A percentile compares a stretch with the other conserved stretches of the same genome.
These are phyloP conservation scores for Penicillium robsamsonii DNA, from an alignment of 495 filamentous ascomycete genomes.

Conservation along the genomic window DNA sequence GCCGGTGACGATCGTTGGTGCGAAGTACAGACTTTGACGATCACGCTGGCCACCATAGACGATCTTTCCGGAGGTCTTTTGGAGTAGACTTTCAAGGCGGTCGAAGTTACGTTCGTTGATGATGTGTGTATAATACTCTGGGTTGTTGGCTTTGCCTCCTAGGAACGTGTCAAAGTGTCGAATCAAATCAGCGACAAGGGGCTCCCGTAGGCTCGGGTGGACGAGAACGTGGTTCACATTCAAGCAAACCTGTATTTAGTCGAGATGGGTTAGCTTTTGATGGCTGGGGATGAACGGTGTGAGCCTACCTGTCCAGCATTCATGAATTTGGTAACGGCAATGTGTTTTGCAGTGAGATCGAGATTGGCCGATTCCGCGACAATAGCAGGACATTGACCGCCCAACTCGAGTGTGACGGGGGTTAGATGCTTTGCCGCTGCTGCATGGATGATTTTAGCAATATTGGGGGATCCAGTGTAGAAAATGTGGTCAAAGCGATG, in stretches of 20 bases:
- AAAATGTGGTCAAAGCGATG: slow-evolving; percentile 92
- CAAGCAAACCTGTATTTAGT: slow-evolving; percentile 57
- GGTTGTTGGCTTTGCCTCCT: slow-evolving; percentile 56
- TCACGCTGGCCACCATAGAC: slow-evolving; percentile 71
- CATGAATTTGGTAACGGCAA: slow-evolving; percentile 74
- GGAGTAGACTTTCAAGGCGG: slow-evolving; percentile 74
- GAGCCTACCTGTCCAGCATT: slow-evolving; percentile 67
- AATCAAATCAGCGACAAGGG: slow-evolving; percentile 66
- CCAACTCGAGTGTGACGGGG: slow-evolving; percentile 78
- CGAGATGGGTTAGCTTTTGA: not conserved
- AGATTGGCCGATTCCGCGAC: slow-evolving; percentile 74
- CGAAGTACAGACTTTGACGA: slow-evolving; percentile 65
- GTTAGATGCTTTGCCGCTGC: slow-evolving; percentile 90
- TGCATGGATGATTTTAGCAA: slow-evolving; percentile 76
- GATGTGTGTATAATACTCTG: slow-evolving; percentile 65
- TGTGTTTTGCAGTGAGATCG: slow-evolving; percentile 67
- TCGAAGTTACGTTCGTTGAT: slow-evolving; percentile 75
- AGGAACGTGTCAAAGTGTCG: slow-evolving; percentile 63
- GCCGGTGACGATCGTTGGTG: slow-evolving; percentile 74
- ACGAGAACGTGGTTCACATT: slow-evolving; percentile 80
- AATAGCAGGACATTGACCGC: slow-evolving; percentile 82
- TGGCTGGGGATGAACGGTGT: not conserved
- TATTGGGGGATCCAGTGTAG: slow-evolving; percentile 73
- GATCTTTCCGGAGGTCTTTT: slow-evolving; percentile 68
- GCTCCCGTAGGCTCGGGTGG: slow-evolving; percentile 62